Evolutionary conservation across 2,329 filamentous ascomycete genomes (phyloP).

Genomic region (Nemania sp.): DNA sequence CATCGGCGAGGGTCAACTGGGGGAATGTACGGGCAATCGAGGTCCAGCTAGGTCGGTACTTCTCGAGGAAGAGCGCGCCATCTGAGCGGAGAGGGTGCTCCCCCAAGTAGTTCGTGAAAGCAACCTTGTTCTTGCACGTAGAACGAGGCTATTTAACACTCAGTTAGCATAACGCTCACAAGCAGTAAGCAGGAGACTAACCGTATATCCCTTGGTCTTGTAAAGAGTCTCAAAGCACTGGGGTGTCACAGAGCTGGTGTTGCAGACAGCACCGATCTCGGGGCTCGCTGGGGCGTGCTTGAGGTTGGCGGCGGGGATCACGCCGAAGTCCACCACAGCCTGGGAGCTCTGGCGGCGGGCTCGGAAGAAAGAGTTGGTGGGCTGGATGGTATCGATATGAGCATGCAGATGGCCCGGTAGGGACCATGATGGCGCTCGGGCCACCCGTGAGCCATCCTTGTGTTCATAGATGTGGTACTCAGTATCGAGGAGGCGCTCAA

Average conservation of each 20-base stretch:
- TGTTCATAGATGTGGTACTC: conserved; percentile 59
- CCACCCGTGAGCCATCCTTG: conserved; percentile 54
- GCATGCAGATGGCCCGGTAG: conserved; percentile 60
- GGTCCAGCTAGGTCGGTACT: conserved; percentile 44
- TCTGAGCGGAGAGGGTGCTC: conserved; percentile 54
- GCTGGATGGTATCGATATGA: conserved; percentile 64
- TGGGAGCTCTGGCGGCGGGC: conserved; percentile 39
- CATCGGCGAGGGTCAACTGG: conserved; percentile 42
- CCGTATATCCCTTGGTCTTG: conserved; percentile 56
- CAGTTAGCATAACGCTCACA: neutral
- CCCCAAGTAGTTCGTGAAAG: conserved; percentile 52
- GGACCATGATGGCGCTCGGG: conserved; percentile 61
- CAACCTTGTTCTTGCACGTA: conserved; percentile 48
- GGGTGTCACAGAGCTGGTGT: conserved; percentile 55
- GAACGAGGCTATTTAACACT: conserved; percentile 41
- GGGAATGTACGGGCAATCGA: conserved; percentile 41
- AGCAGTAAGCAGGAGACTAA: neutral
- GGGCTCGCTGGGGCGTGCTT: conserved; percentile 37
- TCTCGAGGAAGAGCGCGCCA: conserved; percentile 42
- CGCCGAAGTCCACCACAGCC: conserved; percentile 39
- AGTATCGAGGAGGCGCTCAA: conserved; percentile 58
- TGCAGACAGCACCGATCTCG: conserved; percentile 46
- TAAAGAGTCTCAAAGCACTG: conserved; percentile 59
- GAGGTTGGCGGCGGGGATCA: conserved; percentile 37
- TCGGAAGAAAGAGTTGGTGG: conserved; percentile 63